Conservation (phyloP, 2,329 filamentous ascomycete genomes). For the Exserohilum turcica region DNA sequence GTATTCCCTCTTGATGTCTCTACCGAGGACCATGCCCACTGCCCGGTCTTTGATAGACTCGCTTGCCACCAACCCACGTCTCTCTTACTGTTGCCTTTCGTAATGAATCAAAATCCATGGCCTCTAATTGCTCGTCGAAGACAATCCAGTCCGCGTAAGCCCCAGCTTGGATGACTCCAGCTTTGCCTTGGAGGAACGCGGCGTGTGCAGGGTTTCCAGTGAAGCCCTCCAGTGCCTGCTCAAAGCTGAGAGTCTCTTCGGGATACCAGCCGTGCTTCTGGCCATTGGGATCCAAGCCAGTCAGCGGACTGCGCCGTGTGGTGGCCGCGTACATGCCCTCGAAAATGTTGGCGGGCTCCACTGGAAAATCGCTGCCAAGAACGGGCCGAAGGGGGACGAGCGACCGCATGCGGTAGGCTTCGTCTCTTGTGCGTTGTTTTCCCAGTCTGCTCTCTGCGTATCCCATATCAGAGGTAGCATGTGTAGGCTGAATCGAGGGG, state of each 20-base stretch:
- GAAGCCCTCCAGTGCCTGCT: slow-evolving; percentile 67
- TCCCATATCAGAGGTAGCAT: slow-evolving; percentile 73
- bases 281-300: slow-evolving; percentile 51
- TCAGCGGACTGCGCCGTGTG: slow-evolving; percentile 63
- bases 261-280: slow-evolving; percentile 61
- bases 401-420: slow-evolving; percentile 70
- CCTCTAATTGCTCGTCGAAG: slow-evolving; percentile 63
- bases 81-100: slow-evolving; percentile 63
- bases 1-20: background rate
- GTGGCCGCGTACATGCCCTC: slow-evolving; percentile 72
- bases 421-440: slow-evolving; percentile 55
- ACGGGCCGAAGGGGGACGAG: slow-evolving; percentile 61
- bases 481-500: slow-evolving; percentile 72
- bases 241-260: slow-evolving; percentile 63
- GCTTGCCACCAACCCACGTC: slow-evolving; percentile 69
- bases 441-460: slow-evolving; percentile 69
- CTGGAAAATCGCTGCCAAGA: slow-evolving; percentile 73
- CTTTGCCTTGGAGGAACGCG: slow-evolving; percentile 63
- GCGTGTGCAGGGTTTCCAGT: slow-evolving; percentile 64
- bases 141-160: slow-evolving; percentile 74
- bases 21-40: slow-evolving; percentile 14
- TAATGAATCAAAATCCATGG: slow-evolving; percentile 56
- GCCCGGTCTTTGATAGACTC: slow-evolving; percentile 40
- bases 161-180: slow-evolving; percentile 64
- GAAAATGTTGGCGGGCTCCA: slow-evolving; percentile 71